Percentiles rank a stretch among this genome's conserved stretches.
These are phyloP conservation scores for Vigna radiata DNA, from an alignment of 306 rosid species.

Conservation along the genomic window DNA sequence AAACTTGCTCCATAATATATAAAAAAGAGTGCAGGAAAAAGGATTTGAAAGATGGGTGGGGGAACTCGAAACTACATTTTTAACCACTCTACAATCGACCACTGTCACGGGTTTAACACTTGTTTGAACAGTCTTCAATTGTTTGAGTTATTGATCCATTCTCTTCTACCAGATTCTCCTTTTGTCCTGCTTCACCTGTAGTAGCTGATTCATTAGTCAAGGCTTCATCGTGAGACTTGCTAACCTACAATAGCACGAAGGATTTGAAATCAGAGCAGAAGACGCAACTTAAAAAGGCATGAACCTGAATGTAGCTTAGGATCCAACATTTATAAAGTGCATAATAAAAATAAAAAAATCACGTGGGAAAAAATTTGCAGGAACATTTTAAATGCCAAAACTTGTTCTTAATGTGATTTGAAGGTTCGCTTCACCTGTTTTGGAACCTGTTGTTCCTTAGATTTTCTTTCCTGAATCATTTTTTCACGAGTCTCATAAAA, in stretches of 20 bases:
- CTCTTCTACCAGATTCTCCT: conserved; percentile 36
- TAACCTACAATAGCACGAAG: conserved; percentile 30
- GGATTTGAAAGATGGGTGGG: neutral
- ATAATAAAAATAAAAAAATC: neutral
- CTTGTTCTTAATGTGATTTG: neutral
- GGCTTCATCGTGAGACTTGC: conserved; percentile 49
- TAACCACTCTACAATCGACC: conserved; percentile 7
- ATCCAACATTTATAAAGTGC: neutral
- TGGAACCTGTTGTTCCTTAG: conserved; percentile 47
- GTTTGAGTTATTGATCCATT: conserved; percentile 37
- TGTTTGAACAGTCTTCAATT: conserved; percentile 47
- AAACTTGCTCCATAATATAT: conserved; percentile 25
- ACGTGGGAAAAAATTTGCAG: neutral
- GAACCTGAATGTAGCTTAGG: neutral
- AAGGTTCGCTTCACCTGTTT: conserved; percentile 45
- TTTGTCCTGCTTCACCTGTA: conserved; percentile 39
- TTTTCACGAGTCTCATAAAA: conserved; percentile 60
- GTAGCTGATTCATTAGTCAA: conserved; percentile 37
- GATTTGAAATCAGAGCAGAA: neutral
- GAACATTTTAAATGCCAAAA: neutral
- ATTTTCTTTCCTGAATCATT: conserved; percentile 47
- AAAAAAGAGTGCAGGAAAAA: conserved; percentile 10
- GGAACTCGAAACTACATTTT: neutral
- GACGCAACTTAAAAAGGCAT: neutral
- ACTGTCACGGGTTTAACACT: conserved; percentile 31